Base-by-base conservation (phyloP, 2,329 filamentous ascomycete genomes). In the Colletotrichum tropicicola region DNA sequence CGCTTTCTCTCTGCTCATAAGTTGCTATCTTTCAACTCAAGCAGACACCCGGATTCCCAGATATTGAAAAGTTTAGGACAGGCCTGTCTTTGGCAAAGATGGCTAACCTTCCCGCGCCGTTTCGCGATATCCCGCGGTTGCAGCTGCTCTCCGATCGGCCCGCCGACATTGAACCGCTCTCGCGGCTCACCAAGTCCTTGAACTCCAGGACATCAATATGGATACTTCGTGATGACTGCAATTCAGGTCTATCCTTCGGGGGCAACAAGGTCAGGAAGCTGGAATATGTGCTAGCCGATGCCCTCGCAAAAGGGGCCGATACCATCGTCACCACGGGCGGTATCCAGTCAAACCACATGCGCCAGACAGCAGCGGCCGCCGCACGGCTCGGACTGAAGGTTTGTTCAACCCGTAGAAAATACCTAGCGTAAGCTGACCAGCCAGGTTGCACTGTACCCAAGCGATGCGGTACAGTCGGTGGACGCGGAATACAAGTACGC, bases 261-360 rank as follows among this genome's bases (percentile, higher is more conserved):
- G 77, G 76, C 54, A 78, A 78, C 71, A 78, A 78, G 67, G 71
- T 75, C 47, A 70, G 76, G 49, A 79, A 79, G 67, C 72, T 79
- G 28, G 75, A 78, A 64, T 78, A 75, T 52, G 70, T 79, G 23
- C 68, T 78, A 23, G 71, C 75, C 17, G 74, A 76, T 27, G 77
- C 76, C 1, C 32, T 75, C 6, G 49, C 65, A 1, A 53, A 71
- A 23, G 70, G 68, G 41, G 71, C 69, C 54, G 72, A 73, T 28
- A 74, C 72, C 12, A 68, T 79, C 13, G 73, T 79, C 21, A 73
- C 75, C 1, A 71, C 76, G 19, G 77, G 77, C 2, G 77, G 77
- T 23, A 68, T 75, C 15, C 77, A 79, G 56, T 71, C 68, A 25
- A 79, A 79, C 64, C 77, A 79, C 58, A 78, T 76, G 13, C 71